Evolutionary conservation across 2,329 filamentous ascomycete genomes (phyloP).

Genomic region (Cladophialophora psammophila): DNA sequence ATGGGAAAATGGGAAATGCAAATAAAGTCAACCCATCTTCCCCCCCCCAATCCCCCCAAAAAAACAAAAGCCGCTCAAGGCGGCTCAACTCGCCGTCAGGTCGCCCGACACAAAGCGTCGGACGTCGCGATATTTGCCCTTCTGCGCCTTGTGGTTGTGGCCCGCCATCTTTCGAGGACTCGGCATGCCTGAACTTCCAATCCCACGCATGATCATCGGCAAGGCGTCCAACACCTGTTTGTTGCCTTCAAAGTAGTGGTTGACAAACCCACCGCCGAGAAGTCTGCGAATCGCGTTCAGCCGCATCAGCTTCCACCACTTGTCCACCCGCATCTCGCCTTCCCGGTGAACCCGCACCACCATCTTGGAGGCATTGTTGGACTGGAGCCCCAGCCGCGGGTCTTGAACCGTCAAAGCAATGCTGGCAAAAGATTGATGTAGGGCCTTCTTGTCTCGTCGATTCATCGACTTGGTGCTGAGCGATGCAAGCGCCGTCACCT

Average conservation of each 20-base stretch:
- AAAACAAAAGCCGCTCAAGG: neutral
- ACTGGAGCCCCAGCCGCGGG: constrained; percentile 70
- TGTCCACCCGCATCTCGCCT: constrained; percentile 69
- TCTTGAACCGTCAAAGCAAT: constrained; percentile 72
- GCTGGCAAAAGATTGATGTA: constrained; percentile 72
- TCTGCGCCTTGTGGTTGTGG: constrained; percentile 27
- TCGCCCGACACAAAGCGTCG: constrained; percentile 36
- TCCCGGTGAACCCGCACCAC: constrained; percentile 66
- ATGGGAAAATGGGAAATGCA: constrained; percentile 1
- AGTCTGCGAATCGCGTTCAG: constrained; percentile 67
- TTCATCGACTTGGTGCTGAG: constrained; percentile 68
- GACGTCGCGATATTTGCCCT: constrained; percentile 35
- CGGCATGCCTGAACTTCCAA: constrained; percentile 32
- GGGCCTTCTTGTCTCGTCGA: constrained; percentile 70
- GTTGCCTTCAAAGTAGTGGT: constrained; percentile 68
- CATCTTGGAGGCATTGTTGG: constrained; percentile 69
- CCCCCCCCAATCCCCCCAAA: neutral
- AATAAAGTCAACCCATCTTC: neutral
- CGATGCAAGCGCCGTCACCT: constrained; percentile 66
- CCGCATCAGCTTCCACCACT: constrained; percentile 76
- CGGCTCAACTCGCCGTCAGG: constrained; percentile 2
- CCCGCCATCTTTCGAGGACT: constrained; percentile 37
- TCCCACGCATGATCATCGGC: constrained; percentile 53
- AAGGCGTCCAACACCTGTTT: constrained; percentile 66
- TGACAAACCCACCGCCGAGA: constrained; percentile 67